Percentiles rank a stretch among this genome's conserved stretches.
phyloP scores from a whole-genome alignment of 2,329 filamentous ascomycete species.

The Fusarium coicis region DNA sequence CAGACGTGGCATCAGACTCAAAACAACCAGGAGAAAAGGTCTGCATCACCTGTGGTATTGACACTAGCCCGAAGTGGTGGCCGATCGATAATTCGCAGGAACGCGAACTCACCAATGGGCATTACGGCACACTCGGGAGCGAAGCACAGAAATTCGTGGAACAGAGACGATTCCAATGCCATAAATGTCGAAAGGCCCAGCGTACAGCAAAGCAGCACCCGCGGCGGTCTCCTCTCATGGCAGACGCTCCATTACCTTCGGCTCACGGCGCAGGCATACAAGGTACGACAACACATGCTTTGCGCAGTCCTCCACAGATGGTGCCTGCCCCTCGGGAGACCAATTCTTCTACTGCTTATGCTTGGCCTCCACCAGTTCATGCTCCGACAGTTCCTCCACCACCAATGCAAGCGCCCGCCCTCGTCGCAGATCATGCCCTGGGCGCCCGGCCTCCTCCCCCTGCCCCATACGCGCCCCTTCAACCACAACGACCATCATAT shows the following conservation, averaged over 20 bases:
- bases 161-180: conserved; percentile 75
- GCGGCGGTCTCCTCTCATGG: conserved; percentile 31
- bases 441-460: conserved; percentile 43
- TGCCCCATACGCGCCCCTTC: conserved; percentile 45
- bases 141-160: conserved; percentile 69
- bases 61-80: conserved; percentile 82
- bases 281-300: conserved; percentile 36
- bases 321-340: conserved; percentile 43
- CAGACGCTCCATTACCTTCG: conserved; percentile 36
- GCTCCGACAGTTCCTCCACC: conserved; percentile 35
- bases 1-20: conserved; percentile 42
- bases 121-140: conserved; percentile 61
- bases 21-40: conserved; percentile 61
- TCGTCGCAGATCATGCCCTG: conserved; percentile 41
- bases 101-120: conserved; percentile 63
- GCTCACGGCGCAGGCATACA: conserved; percentile 30
- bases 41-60: conserved; percentile 73
- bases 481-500: conserved; percentile 46
- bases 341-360: conserved; percentile 35
- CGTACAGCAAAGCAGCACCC: conserved; percentile 54
- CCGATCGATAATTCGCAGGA: conserved; percentile 64
- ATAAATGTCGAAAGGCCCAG: conserved; percentile 74
- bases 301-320: conserved; percentile 46
- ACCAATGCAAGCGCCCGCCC: conserved; percentile 40
- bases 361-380: conserved; percentile 42